Base-by-base conservation (phyloP, 2,329 filamentous ascomycete genomes). In the Salinomyces thailandicus region DNA sequence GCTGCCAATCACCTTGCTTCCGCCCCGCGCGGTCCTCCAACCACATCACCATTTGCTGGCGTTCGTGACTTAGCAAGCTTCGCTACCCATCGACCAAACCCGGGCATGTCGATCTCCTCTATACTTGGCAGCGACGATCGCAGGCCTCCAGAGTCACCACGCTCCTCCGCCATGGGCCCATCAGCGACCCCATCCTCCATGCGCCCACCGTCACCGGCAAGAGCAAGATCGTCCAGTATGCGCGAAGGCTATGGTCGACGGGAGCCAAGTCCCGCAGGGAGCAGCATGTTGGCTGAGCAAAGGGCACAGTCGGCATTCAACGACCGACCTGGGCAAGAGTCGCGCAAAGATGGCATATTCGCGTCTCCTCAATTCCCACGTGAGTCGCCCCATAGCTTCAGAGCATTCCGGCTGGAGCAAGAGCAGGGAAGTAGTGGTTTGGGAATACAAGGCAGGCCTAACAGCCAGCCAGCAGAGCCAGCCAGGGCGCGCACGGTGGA, bases 81-180 rank as follows among this genome's bases (percentile, higher is more conserved):
- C 29, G 26, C 39, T n/a, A 58, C 64, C 38, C 66, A 72, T 54
- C 68, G 77, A 41, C 71, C 72, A 9, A 71, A 71, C 35, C 73
- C 73, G 51, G 77, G 75, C 60, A 82, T 83, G 78, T 81, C 79
- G 31, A 82, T 83, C 58, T 80, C 77, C n/a, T 78, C 78, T 30
- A 73, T 84, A 60, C 70, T 83, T 41, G 79, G 77, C 59, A 41
- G 43, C 17, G 51, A 55, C 14, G 55, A 55, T 9, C 47, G 45
- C 12, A 50, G 46, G 26, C 40, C 46, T 18, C 42, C 45, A 19
- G 45, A 48, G 17, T 59, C 62, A 27, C 59, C 61, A 9, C 54
- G 58, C 20, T 41, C 50, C 3, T 43, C 41, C 15, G 45, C 42
- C 5, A 19, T 31, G 46, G n/a, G 49, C 13, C 20, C 50, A 17